Evolutionary conservation across 768 basidiomycete genomes (phyloP).

Genomic region (Cystobasidium tubakii): DNA sequence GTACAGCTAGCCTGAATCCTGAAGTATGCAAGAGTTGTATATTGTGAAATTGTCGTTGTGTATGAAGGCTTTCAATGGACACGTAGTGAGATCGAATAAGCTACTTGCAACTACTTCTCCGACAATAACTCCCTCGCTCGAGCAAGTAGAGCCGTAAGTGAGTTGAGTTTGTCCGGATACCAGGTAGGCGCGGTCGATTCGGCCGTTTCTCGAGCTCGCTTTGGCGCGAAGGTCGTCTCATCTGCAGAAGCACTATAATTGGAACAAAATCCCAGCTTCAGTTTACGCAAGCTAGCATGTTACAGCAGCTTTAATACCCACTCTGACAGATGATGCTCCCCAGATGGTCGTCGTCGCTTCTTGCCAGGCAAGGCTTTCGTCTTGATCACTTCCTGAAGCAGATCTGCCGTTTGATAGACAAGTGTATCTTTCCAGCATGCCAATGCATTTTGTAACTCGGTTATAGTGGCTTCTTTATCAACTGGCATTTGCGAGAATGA

Average conservation of each 20-base stretch:
- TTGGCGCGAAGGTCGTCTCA: not conserved
- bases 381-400: not conserved
- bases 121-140: not conserved
- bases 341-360: not conserved
- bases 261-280: no score
- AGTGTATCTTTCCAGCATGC: not conserved
- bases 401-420: not conserved
- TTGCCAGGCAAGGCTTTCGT: not conserved
- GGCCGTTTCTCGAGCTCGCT: not conserved
- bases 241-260: not conserved
- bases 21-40: no score
- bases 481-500: not conserved
- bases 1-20: not conserved
- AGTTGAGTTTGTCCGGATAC: slow-evolving; percentile 8
- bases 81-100: no score
- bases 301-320: not conserved
- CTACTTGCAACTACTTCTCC: not conserved
- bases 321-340: not conserved
- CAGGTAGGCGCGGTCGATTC: not conserved
- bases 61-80: no score
- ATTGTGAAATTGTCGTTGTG: no score
- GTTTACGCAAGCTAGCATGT: no score
- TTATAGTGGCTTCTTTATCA: not conserved
- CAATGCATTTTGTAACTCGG: not conserved
- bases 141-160: not conserved